Conservation (phyloP, 2,329 filamentous ascomycete species). For the Pseudogymnoascus sp. region DNA sequence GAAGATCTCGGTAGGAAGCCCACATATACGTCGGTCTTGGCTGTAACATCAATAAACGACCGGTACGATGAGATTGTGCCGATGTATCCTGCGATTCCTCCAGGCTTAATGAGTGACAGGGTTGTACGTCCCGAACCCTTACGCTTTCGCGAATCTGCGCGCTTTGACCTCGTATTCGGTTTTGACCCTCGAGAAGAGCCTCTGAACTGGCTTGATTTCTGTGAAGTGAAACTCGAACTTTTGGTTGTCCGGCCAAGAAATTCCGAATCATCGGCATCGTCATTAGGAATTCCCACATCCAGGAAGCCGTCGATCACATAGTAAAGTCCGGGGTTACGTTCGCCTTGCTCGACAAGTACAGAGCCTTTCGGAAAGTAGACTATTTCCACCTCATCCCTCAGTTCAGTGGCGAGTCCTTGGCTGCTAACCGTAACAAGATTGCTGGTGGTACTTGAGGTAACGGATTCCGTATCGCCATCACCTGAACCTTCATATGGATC, state of each 20-base stretch:
- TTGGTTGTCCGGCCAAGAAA: conserved; percentile 23
- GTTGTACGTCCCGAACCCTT: conserved; percentile 56
- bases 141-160: conserved; percentile 39
- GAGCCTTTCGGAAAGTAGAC: conserved; percentile 95
- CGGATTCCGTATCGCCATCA: conserved; percentile 82
- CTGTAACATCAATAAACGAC: conserved; percentile 93
- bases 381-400: conserved; percentile 90
- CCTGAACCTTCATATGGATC: conserved; percentile 70
- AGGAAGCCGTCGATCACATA: conserved; percentile 97
- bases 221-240: conserved; percentile 12
- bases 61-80: conserved; percentile 91
- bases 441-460: conserved; percentile 64
- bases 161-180: conserved; percentile 17
- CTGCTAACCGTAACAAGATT: conserved; percentile 54
- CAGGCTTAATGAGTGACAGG: conserved; percentile 87
- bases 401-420: conserved; percentile 64
- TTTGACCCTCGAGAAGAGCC: conserved; percentile 31
- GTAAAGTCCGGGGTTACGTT: conserved; percentile 92
- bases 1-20: conserved; percentile 83
- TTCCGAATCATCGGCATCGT: conserved; percentile 31
- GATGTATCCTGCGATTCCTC: conserved; percentile 88
- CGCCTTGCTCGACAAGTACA: conserved; percentile 90
- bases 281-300: conserved; percentile 78
- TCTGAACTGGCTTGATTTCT: conserved; percentile 36
- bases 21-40: conserved; percentile 97